A percentile compares a stretch with the other conserved stretches of the same genome.
Evolutionary conservation across 2,329 filamentous ascomycete genomes (phyloP).

Genomic region (Phoma sp.): DNA sequence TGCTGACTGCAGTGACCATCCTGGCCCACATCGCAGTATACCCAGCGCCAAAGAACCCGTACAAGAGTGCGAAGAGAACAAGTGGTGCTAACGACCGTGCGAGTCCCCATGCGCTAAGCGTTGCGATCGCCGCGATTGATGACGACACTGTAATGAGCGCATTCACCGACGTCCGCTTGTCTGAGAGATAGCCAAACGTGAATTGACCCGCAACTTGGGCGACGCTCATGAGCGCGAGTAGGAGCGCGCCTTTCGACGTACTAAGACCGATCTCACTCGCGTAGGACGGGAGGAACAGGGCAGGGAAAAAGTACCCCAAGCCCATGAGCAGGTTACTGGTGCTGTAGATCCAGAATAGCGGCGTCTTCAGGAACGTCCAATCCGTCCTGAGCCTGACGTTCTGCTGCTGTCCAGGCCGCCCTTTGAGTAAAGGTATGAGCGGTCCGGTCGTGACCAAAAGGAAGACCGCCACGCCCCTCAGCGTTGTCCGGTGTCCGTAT

Average conservation of each 20-base stretch:
- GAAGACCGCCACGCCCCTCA: slow-evolving; percentile 49
- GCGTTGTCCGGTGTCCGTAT: slow-evolving; percentile 51
- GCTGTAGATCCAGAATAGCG: slow-evolving; percentile 42
- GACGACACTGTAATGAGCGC: slow-evolving; percentile 41
- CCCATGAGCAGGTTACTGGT: slow-evolving; percentile 47
- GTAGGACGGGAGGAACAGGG: slow-evolving; percentile 48
- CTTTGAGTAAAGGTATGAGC: slow-evolving; percentile 48
- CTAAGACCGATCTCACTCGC: slow-evolving; percentile 30
- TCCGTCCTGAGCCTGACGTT: slow-evolving; percentile 34
- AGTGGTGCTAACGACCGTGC: slow-evolving; percentile 47
- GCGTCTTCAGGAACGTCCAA: slow-evolving; percentile 40
- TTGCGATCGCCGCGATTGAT: slow-evolving; percentile 35
- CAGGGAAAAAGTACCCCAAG: slow-evolving; percentile 50
- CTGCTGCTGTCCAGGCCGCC: slow-evolving; percentile 44
- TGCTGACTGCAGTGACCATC: slow-evolving; percentile 49
- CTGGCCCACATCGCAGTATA: slow-evolving; percentile 52
- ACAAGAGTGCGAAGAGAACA: slow-evolving; percentile 51
- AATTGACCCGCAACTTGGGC: slow-evolving; percentile 43
- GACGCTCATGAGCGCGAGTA: slow-evolving; percentile 46
- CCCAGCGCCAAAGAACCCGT: slow-evolving; percentile 48
- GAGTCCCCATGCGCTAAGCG: slow-evolving; percentile 53
- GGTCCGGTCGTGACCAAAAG: slow-evolving; percentile 38
- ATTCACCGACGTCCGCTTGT: slow-evolving; percentile 45
- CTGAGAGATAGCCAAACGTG: slow-evolving; percentile 44
- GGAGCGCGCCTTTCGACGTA: slow-evolving; percentile 35